phyloP scores from a whole-genome alignment of 2,329 filamentous ascomycete genomes.

The Penicillium oxalicum region DNA sequence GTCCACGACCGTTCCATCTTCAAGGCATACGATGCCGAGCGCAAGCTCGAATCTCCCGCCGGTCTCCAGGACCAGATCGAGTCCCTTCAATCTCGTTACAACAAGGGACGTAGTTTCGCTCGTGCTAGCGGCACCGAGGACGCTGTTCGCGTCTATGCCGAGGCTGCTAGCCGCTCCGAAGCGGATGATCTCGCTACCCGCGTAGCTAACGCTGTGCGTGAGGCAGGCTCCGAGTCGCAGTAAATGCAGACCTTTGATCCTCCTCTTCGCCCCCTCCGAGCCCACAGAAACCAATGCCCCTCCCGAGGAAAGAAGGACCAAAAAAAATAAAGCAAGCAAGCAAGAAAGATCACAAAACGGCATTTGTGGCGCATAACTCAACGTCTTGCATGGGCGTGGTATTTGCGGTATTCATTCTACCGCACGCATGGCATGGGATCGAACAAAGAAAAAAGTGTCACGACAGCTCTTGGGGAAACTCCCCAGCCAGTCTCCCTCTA shows the following conservation, averaged over 20 bases:
- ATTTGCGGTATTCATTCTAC: background rate
- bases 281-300: no score
- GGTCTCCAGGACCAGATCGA: slow-evolving; percentile 85
- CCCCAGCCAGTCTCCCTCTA: background rate
- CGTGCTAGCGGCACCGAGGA: slow-evolving; percentile 94
- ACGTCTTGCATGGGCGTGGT: background rate
- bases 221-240: slow-evolving; percentile 37
- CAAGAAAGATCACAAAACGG: background rate
- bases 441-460: slow-evolving; percentile 8
- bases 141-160: slow-evolving; percentile 90
- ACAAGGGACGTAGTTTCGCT: slow-evolving; percentile 81
- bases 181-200: slow-evolving; percentile 84
- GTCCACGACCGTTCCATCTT: slow-evolving; percentile 84
- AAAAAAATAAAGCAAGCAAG: no score
- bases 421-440: background rate
- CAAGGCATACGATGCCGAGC: slow-evolving; percentile 86
- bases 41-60: slow-evolving; percentile 70
- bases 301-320: no score
- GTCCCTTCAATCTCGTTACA: slow-evolving; percentile 80
- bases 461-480: slow-evolving; percentile 8
- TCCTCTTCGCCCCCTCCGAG: no score
- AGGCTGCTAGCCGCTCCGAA: slow-evolving; percentile 82
- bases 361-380: background rate
- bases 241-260: background rate
- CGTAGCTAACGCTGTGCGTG: slow-evolving; percentile 69